Evolutionary conservation across 352 stramenopile genomes (phyloP).

Genomic region (Thalassiosira livingstoniorum): DNA sequence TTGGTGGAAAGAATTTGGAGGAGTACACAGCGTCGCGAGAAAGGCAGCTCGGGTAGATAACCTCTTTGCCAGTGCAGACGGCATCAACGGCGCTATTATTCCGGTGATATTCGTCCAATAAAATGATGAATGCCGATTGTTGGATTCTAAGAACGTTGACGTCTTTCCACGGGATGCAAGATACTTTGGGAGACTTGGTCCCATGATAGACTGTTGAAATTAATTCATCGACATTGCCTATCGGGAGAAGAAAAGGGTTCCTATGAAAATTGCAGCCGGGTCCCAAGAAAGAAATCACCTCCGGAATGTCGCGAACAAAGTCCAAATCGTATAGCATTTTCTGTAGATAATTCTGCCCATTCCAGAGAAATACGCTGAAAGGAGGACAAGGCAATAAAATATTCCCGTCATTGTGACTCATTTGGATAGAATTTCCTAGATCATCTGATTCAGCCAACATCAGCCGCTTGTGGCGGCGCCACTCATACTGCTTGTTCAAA

Average conservation of each 20-base stretch:
- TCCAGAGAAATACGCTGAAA: constrained; percentile 51
- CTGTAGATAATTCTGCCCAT: constrained; percentile 51
- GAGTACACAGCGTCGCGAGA: constrained; percentile 13
- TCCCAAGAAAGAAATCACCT: constrained; percentile 41
- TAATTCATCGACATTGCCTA: constrained; percentile 38
- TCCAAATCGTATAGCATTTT: constrained; percentile 60
- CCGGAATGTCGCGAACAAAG: constrained; percentile 50
- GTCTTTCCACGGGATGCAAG: constrained; percentile 32
- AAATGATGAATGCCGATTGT: constrained; percentile 27
- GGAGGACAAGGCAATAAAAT: constrained; percentile 1
- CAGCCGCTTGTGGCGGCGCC: constrained; percentile 23
- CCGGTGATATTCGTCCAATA: constrained; percentile 43
- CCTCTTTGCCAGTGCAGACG: background rate
- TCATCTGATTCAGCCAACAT: background rate
- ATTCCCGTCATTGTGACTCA: background rate
- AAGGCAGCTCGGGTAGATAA: constrained; percentile 1
- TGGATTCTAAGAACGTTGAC: constrained; percentile 24
- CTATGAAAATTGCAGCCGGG: constrained; percentile 38
- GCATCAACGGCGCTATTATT: constrained; percentile 1
- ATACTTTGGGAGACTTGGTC: background rate
- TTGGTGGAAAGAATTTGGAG: constrained; percentile 36
- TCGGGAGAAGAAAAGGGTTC: constrained; percentile 52
- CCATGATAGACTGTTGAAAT: background rate
- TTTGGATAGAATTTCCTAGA: background rate
- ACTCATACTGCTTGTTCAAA: constrained; percentile 39